Evolutionary conservation across 2,329 filamentous ascomycete species (phyloP), one percentile per base, ranked within the genome.

Genomic region (Penicillium sp.): DNA sequence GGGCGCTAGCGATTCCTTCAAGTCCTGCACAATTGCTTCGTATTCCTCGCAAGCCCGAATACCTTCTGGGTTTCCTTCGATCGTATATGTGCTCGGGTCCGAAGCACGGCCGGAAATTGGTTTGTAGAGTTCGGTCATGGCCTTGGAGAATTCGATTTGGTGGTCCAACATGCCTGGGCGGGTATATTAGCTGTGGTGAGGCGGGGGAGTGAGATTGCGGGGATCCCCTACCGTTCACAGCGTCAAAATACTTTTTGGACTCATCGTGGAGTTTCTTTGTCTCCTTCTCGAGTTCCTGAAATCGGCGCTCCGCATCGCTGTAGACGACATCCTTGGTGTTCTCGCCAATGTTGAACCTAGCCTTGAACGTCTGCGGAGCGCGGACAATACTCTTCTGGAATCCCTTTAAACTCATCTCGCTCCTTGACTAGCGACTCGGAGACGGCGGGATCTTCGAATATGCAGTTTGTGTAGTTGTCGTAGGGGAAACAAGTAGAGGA

Each of bases 191-290:
- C 52, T 44, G 52, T 45, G 55, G 45, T 17, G 19, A 30, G 53
- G 41, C 17, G 31, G 44, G 31, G 30, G n/a, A 21, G 29, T 29
- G 31, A 17, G 19, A 15, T 21, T 21, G 44, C 23, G 51, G 30
- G 49, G 59, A 52, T 35, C 56, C 31, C 26, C 26, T 75, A 88
- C 86, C 91, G 81, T 98, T 97, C 82, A 99, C 97, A 75, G 95
- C 92, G 58, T 97, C 89, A 72, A 96, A 97, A 79, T 99, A 99
- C 82, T 96, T 97, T 78, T 93, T 91, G 60, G 92, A 96, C 80
- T 98, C 94, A 82, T 97, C 92, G 80, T 98, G 94, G 31, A 97
- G 88, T 79, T 91, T 94, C 85, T 97, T 98, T 41, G 95, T 98
- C 82, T 99, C 93, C 68, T 84, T 90, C 80, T 99, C 95, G 67